Evolutionary conservation across 139 green algal species (phyloP).

Genomic region (Eudorina sp.): DNA sequence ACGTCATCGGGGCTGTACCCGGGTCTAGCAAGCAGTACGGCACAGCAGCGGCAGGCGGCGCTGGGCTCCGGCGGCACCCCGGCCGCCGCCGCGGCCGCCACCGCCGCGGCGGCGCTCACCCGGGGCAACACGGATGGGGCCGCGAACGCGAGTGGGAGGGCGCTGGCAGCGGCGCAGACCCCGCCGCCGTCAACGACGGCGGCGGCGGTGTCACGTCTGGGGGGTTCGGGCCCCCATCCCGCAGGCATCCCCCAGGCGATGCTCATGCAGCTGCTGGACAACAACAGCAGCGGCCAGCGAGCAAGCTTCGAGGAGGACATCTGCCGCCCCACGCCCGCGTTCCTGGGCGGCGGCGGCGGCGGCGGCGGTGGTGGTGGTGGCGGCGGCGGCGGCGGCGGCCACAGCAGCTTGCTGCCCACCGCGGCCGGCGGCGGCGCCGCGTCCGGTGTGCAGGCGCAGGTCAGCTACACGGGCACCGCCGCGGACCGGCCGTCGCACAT

Average conservation of each 20-base stretch:
- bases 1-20: neutral
- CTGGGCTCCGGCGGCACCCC: neutral
- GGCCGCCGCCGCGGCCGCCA: neutral
- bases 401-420: too few relatives aligned
- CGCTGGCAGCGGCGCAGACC: too few relatives aligned
- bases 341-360: neutral
- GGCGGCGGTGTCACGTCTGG: neutral
- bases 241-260: neutral
- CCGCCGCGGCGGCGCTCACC: neutral
- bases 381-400: neutral
- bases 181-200: neutral
- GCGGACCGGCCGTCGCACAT: slow-evolving; percentile 6
- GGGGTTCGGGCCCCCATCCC: neutral
- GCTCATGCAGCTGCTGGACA: neutral
- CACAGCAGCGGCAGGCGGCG: neutral
- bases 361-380: neutral
- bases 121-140: too few relatives aligned
- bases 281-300: slow-evolving; percentile 2
- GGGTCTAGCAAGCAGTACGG: neutral
- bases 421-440: too few relatives aligned
- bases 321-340: neutral
- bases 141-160: too few relatives aligned
- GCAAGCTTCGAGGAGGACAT: slow-evolving; percentile 2
- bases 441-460: too few relatives aligned
- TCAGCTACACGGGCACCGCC: neutral